These are phyloP conservation scores for Ophiostoma ips DNA, from an alignment of 2,329 filamentous ascomycete species.

Conservation along the genomic window DNA sequence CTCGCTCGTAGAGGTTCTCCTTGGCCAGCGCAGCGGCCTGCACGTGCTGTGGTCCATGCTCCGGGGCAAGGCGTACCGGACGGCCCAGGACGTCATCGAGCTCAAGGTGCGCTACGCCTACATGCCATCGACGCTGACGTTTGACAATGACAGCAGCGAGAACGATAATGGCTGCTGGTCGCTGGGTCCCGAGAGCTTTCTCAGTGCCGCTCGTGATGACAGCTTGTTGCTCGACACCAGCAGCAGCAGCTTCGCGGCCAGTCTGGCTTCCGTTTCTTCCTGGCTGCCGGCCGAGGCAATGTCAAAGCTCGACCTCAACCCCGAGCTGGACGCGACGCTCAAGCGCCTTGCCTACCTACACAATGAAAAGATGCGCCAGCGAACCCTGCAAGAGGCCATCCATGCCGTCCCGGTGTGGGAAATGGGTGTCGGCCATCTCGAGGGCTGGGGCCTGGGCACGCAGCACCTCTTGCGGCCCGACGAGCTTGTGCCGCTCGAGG, in stretches of 20 bases:
- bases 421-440: constrained; percentile 38
- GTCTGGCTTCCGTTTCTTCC: too few species aligned
- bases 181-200: too few species aligned
- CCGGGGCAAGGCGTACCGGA: constrained; percentile 37
- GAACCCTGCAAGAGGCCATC: constrained; percentile 18
- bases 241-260: too few species aligned
- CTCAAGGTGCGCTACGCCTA: constrained; percentile 46
- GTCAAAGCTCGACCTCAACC: background rate
- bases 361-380: background rate
- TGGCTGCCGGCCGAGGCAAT: background rate
- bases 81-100: constrained; percentile 35
- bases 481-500: constrained; percentile 44
- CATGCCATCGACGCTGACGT: constrained; percentile 13
- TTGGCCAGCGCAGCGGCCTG: constrained; percentile 41
- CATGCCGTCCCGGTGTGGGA: constrained; percentile 37
- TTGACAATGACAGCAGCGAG: too few species aligned
- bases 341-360: background rate
- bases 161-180: too few species aligned
- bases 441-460: constrained; percentile 39
- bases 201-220: too few species aligned
- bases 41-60: constrained; percentile 46
- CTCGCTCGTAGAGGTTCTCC: constrained; percentile 38
- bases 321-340: background rate
- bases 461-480: constrained; percentile 40
- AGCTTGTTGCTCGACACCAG: too few species aligned